These are phyloP conservation scores for Lepidopterella palustris DNA, from an alignment of 495 filamentous ascomycete species.

Conservation along the genomic window DNA sequence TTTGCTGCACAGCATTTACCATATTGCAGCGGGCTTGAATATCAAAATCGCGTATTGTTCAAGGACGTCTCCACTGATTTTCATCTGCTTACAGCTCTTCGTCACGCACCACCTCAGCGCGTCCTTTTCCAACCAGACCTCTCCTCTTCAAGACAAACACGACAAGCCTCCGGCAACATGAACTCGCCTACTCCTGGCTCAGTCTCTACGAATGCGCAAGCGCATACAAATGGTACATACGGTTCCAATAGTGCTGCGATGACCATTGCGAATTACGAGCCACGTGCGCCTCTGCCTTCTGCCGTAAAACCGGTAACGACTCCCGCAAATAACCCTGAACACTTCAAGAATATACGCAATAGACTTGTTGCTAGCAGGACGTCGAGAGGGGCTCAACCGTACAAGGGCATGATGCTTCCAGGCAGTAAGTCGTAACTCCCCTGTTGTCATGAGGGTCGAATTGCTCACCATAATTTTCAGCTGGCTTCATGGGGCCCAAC, in stretches of 20 bases:
- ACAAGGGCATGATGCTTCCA: conserved; percentile 48
- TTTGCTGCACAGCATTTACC: too few species aligned
- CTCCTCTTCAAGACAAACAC: conserved; percentile 50
- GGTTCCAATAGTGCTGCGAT: conserved; percentile 41
- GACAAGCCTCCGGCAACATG: conserved; percentile 48
- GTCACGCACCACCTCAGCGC: conserved; percentile 71
- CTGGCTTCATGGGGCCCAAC: conserved; percentile 64
- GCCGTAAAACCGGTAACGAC: conserved; percentile 64
- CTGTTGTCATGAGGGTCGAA: background rate
- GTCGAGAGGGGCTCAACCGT: conserved; percentile 18
- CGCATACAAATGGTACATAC: conserved; percentile 30
- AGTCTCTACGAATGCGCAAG: conserved; percentile 1
- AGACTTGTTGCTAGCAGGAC: conserved; percentile 19
- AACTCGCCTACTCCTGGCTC: conserved; percentile 37
- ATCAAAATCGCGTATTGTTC: too few species aligned
- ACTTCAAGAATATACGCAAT: conserved; percentile 49
- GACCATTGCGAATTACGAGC: conserved; percentile 53
- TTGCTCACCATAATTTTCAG: conserved; percentile 29
- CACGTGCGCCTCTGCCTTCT: conserved; percentile 47
- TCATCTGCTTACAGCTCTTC: conserved; percentile 44
- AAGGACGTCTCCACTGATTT: background rate
- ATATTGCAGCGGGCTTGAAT: too few species aligned
- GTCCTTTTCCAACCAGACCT: conserved; percentile 78
- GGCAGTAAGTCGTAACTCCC: conserved; percentile 39
- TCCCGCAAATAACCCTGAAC: conserved; percentile 57